These are phyloP conservation scores for Leptographium radiaticola DNA, from an alignment of 2,329 filamentous ascomycete species.

Conservation along the genomic window DNA sequence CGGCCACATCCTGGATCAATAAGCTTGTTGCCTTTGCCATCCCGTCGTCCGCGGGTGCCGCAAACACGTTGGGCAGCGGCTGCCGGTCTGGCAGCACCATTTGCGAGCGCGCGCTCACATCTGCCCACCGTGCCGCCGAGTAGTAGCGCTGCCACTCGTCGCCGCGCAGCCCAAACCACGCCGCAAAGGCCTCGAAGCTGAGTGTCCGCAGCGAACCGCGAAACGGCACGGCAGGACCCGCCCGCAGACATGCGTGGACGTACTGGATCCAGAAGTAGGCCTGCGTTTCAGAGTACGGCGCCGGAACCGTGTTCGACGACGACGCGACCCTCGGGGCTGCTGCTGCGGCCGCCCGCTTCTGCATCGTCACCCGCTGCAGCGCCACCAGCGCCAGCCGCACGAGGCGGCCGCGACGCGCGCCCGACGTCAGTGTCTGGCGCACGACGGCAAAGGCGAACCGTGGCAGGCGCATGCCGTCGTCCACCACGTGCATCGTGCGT, in stretches of 20 bases:
- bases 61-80: not conserved
- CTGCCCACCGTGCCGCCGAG: not conserved
- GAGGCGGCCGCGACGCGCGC: not conserved
- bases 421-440: not conserved
- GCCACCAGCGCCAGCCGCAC: not conserved
- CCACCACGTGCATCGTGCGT: not conserved
- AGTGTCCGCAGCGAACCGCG: not conserved
- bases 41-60: not conserved
- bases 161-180: not conserved
- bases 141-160: not conserved
- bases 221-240: not conserved
- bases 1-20: not conserved
- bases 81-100: not conserved
- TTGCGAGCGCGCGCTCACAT: not conserved
- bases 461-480: not conserved
- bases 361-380: not conserved
- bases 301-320: not conserved
- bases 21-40: not conserved
- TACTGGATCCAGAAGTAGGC: slow-evolving; percentile 1
- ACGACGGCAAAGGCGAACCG: not conserved
- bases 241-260: not conserved
- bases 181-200: not conserved
- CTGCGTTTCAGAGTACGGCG: not conserved
- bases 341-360: not conserved
- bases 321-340: not conserved